Percentiles rank a stretch among this genome's conserved stretches.
These are phyloP conservation scores for Cucurbita argyrosperma DNA, from an alignment of 306 rosid genomes.

Conservation along the genomic window DNA sequence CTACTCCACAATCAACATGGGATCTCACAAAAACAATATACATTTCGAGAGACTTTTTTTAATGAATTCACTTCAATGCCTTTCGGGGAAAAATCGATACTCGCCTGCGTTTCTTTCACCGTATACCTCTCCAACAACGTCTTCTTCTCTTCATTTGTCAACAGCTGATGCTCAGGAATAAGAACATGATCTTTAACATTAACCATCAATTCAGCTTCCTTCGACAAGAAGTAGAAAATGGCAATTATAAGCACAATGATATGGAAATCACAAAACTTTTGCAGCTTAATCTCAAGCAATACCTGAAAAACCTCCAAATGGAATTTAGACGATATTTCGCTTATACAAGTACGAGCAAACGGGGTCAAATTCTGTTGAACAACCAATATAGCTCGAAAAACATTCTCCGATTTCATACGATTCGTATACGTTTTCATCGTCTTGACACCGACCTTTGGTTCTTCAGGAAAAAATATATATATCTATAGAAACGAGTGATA, in stretches of 20 bases:
- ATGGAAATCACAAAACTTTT: neutral
- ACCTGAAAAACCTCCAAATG: slow-evolving; percentile 80
- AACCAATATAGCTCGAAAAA: slow-evolving; percentile 47
- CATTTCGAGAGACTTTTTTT: too few species aligned
- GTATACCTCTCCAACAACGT: slow-evolving; percentile 73
- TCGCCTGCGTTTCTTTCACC: slow-evolving; percentile 73
- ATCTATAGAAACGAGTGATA: slow-evolving; percentile 21
- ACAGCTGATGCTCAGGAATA: slow-evolving; percentile 67
- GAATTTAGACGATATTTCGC: slow-evolving; percentile 34
- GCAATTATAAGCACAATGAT: neutral
- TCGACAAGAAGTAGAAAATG: slow-evolving; percentile 2
- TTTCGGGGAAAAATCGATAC: neutral
- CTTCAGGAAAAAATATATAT: slow-evolving; percentile 64
- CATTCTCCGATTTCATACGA: slow-evolving; percentile 65
- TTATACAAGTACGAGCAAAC: slow-evolving; percentile 23
- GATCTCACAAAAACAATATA: too few species aligned
- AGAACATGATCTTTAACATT: slow-evolving; percentile 58
- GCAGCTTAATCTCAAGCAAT: neutral
- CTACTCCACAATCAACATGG: too few species aligned
- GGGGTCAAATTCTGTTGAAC: slow-evolving; percentile 44
- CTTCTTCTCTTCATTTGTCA: slow-evolving; percentile 50
- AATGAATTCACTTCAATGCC: neutral
- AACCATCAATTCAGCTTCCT: slow-evolving; percentile 67
- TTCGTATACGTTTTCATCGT: slow-evolving; percentile 35
- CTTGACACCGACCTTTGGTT: slow-evolving; percentile 41